Conservation (phyloP, 139 green algal genomes). For the Choricystis sp. region DNA sequence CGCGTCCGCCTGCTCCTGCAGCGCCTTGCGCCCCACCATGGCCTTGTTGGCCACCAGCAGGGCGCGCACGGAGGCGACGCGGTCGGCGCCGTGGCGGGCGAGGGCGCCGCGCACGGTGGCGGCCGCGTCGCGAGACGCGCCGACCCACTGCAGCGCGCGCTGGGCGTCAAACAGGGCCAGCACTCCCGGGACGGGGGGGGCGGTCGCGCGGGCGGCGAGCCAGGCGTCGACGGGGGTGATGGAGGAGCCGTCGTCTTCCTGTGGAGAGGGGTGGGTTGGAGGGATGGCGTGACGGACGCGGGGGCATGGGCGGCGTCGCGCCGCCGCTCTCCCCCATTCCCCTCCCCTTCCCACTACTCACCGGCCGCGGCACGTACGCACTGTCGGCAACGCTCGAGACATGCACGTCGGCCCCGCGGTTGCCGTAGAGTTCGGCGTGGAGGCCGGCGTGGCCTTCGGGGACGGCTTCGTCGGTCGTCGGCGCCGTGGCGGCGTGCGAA, state of each 20-base stretch:
- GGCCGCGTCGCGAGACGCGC: constrained; percentile 46
- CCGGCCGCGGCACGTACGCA: constrained; percentile 26
- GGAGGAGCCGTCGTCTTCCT: constrained; percentile 57
- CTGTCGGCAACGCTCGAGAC: neutral
- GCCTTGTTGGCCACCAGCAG: constrained; percentile 68
- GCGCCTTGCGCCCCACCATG: constrained; percentile 38
- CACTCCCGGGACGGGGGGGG: constrained; percentile 41
- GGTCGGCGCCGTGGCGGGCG: constrained; percentile 26
- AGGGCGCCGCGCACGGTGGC: constrained; percentile 21
- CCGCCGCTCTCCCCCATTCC: neutral
- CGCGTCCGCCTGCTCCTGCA: constrained; percentile 44
- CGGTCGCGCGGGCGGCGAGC: constrained; percentile 32
- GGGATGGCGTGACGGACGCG: no score
- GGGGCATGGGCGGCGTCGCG: neutral
- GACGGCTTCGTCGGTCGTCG: constrained; percentile 45
- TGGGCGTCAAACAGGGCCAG: constrained; percentile 62
- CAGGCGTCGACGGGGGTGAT: constrained; percentile 43
- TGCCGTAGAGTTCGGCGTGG: constrained; percentile 65
- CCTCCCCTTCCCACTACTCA: constrained; percentile 5
- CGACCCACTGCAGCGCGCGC: constrained; percentile 60
- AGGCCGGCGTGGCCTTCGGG: constrained; percentile 66
- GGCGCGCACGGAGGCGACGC: constrained; percentile 30
- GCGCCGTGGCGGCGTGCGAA: no score
- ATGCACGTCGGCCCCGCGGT: constrained; percentile 38
- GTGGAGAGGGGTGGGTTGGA: constrained; percentile 13